Evolutionary conservation across 2,329 filamentous ascomycete species (phyloP).

Genomic region (Botrytis byssoidea): DNA sequence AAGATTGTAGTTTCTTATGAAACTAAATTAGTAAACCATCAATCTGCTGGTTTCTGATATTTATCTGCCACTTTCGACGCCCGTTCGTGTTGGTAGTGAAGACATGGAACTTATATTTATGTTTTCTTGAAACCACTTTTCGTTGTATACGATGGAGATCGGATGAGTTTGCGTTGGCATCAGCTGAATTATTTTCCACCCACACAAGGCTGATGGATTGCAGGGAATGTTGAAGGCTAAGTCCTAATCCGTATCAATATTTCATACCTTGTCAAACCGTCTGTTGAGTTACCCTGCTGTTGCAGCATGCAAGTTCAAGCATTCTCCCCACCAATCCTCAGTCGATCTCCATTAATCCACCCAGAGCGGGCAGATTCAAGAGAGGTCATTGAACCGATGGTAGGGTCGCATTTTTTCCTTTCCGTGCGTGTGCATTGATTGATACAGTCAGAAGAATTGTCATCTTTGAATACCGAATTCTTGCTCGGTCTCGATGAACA

Average conservation of each 20-base stretch:
- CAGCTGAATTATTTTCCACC: constrained; percentile 19
- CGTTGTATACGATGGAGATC: background rate
- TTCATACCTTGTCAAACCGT: constrained; percentile 5
- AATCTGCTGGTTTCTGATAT: background rate
- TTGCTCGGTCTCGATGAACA: constrained; percentile 20
- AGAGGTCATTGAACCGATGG: constrained; percentile 13
- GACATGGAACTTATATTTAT: constrained; percentile 1
- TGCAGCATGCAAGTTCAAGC: constrained; percentile 24
- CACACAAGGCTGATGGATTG: constrained; percentile 19
- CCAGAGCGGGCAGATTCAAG: constrained; percentile 18
- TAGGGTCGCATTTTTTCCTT: constrained; percentile 4
- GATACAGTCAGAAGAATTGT: constrained; percentile 17
- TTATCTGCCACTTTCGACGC: background rate
- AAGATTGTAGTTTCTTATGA: background rate
- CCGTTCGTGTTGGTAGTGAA: background rate
- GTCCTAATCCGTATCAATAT: constrained; percentile 17
- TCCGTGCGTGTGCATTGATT: constrained; percentile 14
- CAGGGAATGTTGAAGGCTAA: constrained; percentile 15
- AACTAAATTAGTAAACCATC: background rate
- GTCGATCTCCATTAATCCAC: background rate
- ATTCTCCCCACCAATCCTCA: constrained; percentile 19
- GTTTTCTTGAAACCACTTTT: background rate
- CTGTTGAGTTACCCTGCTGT: constrained; percentile 7
- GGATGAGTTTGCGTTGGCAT: constrained; percentile 7
- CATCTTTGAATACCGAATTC: constrained; percentile 2